Evolutionary conservation across 2,329 filamentous ascomycete genomes (phyloP).

Genomic region (Aspergillus oerlinghausenensis): DNA sequence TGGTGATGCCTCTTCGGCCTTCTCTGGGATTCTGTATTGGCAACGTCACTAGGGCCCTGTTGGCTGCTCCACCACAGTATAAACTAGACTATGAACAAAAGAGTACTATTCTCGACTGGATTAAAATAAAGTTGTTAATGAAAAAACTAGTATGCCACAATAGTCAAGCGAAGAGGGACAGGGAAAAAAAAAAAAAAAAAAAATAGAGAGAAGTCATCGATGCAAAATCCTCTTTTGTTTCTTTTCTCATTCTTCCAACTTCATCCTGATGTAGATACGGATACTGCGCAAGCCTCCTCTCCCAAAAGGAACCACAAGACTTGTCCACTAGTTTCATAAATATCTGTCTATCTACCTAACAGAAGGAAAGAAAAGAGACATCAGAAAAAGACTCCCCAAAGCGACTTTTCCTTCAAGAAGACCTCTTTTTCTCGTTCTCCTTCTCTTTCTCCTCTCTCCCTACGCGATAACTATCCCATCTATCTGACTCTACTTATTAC

Average conservation of each 20-base stretch:
- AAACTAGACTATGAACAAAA: neutral
- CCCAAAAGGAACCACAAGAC: neutral
- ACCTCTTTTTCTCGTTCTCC: neutral
- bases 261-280: neutral
- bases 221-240: neutral
- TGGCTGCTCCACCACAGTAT: neutral
- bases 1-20: neutral
- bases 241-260: neutral
- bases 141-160: neutral
- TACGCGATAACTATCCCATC: neutral
- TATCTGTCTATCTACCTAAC: neutral
- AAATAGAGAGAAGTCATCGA: too few relatives aligned
- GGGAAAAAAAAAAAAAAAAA: neutral
- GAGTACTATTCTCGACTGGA: neutral
- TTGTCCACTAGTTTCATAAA: neutral
- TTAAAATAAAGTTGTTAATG: too few relatives aligned
- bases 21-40: neutral
- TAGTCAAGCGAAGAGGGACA: neutral
- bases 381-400: slow-evolving; percentile 3
- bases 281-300: neutral
- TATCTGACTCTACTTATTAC: neutral
- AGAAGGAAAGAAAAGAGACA: neutral
- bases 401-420: neutral
- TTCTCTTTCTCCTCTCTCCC: neutral
- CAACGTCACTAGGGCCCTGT: neutral